Percentiles rank a stretch among this genome's conserved stretches.
Evolutionary conservation across 257 asterid genomes (phyloP).

Genomic region (Paulownia fortunei): DNA sequence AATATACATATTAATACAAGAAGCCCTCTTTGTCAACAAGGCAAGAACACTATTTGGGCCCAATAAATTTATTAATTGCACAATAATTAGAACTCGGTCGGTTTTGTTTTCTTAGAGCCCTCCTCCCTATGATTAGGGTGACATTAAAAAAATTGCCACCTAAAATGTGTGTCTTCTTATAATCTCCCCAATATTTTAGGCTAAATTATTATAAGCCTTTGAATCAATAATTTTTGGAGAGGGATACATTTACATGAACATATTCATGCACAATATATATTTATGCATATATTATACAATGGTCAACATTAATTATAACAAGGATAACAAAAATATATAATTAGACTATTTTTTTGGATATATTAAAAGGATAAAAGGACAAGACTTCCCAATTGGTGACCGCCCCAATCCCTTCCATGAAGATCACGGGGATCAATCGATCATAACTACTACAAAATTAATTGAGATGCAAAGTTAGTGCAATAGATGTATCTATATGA

Average conservation of each 20-base stretch:
- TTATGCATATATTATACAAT: background rate
- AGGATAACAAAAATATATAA: background rate
- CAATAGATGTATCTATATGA: background rate
- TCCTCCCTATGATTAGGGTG: slow-evolving; percentile 24
- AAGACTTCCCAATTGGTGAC: background rate
- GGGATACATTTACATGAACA: background rate
- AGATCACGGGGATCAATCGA: background rate
- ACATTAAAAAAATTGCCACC: background rate
- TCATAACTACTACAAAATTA: slow-evolving; percentile 20
- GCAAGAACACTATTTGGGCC: background rate
- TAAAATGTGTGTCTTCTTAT: slow-evolving; percentile 15
- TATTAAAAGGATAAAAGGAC: background rate
- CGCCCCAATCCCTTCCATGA: slow-evolving; percentile 10
- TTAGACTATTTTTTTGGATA: background rate
- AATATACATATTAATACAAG: slow-evolving; percentile 6
- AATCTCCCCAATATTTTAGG: slow-evolving; percentile 14
- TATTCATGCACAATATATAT: background rate
- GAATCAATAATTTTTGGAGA: background rate
- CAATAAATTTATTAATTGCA: background rate
- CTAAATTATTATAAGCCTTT: background rate
- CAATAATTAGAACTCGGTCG: slow-evolving; percentile 28
- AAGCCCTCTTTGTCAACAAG: background rate
- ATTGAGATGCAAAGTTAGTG: slow-evolving; percentile 3
- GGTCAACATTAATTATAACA: background rate
- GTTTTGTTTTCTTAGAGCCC: slow-evolving; percentile 10